A percentile compares a stretch with the other conserved stretches of the same genome.
Conservation (phyloP, 441 rosid species). For the Croton laevigatus region DNA sequence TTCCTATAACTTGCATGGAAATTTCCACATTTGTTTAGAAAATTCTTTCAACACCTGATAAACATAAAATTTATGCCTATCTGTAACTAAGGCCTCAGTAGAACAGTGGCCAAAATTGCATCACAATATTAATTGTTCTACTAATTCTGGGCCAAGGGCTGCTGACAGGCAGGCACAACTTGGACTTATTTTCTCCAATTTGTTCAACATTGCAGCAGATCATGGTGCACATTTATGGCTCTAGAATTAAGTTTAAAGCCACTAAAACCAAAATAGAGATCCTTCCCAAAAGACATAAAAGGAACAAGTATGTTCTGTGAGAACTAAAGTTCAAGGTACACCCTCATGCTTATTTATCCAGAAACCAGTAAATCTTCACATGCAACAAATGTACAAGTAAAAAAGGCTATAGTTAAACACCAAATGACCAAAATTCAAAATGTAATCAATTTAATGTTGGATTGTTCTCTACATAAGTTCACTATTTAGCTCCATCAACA, state of each 20-base stretch:
- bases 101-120: not conserved
- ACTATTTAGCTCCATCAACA: slow-evolving; percentile 6
- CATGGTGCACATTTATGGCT: not conserved
- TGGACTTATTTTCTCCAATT: not conserved
- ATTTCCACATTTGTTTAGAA: too few relatives aligned
- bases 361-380: slow-evolving; percentile 2
- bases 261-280: not conserved
- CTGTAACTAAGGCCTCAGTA: not conserved
- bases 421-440: slow-evolving; percentile 3
- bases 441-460: not conserved
- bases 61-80: slow-evolving; percentile 1
- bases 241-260: slow-evolving; percentile 1
- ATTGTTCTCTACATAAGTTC: not conserved
- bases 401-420: not conserved
- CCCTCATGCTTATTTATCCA: not conserved
- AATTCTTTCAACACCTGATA: not conserved
- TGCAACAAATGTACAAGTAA: not conserved
- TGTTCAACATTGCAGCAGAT: not conserved
- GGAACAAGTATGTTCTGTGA: not conserved
- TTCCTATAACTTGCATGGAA: too few relatives aligned
- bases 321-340: slow-evolving; percentile 13
- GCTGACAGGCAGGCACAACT: not conserved
- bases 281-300: not conserved
- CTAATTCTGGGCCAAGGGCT: not conserved
- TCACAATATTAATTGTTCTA: not conserved